A percentile compares a stretch with the other conserved stretches of the same genome.
These are phyloP conservation scores for Aegilops sharonensis DNA, from an alignment of 176 grass and related monocot genomes.

Conservation along the genomic window DNA sequence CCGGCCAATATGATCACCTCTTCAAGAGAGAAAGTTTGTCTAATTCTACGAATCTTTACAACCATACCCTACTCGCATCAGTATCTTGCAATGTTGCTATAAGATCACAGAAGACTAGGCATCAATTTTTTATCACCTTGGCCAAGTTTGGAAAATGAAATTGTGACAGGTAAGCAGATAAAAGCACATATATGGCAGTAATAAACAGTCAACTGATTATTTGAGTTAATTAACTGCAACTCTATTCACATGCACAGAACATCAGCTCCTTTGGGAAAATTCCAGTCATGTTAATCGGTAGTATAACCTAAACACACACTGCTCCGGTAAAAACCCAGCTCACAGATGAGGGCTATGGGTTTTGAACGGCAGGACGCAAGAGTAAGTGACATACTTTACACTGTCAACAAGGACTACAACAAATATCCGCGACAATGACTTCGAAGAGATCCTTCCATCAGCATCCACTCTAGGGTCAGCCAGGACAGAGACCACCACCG, in stretches of 20 bases:
- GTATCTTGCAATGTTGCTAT: too few species aligned
- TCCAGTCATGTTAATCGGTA: neutral
- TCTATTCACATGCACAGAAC: constrained; percentile 6
- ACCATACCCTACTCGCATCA: too few species aligned
- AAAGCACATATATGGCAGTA: neutral
- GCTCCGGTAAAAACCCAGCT: neutral
- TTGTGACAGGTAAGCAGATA: neutral
- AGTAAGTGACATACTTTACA: constrained; percentile 97
- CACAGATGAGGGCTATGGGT: constrained; percentile 60
- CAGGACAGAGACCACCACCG: constrained; percentile 81
- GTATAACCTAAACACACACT: neutral
- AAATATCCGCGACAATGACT: constrained; percentile 75
- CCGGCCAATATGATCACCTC: too few species aligned
- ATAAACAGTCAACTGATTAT: constrained; percentile 3
- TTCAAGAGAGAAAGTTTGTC: too few species aligned
- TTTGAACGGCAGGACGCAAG: constrained; percentile 88
- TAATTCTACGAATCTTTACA: too few species aligned
- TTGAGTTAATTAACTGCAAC: neutral
- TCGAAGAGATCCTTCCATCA: constrained; percentile 73
- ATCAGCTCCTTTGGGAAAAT: neutral
- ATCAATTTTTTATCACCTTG: neutral
- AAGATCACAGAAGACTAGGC: too few species aligned
- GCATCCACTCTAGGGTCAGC: constrained; percentile 76
- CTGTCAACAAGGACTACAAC: constrained; percentile 91
- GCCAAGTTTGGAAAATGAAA: neutral